phyloP scores from a whole-genome alignment of 1,284 basidiomycete species.

The Cryptococcus sp. region DNA sequence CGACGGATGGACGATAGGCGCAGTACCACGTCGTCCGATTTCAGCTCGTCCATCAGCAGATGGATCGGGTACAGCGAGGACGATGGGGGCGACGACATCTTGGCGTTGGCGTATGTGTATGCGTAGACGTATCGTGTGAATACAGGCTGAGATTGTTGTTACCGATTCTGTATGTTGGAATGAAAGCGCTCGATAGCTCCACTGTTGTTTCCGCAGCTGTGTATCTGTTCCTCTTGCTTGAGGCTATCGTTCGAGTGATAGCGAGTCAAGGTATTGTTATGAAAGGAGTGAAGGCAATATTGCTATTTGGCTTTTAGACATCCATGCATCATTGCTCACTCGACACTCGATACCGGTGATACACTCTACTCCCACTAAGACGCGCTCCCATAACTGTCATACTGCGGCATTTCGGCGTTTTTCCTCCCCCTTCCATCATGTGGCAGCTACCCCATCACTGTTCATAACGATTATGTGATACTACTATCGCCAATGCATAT shows the following conservation, averaged over 20 bases:
- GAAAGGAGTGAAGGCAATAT: no score
- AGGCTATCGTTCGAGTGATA: neutral
- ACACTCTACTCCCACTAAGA: neutral
- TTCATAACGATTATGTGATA: neutral
- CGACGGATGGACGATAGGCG: slow-evolving; percentile 97
- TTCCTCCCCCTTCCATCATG: neutral
- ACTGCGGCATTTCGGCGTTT: no score
- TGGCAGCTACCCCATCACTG: neutral
- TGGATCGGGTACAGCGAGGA: slow-evolving; percentile 52
- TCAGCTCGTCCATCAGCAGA: slow-evolving; percentile 67
- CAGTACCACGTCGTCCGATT: slow-evolving; percentile 88
- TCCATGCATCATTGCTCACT: no score
- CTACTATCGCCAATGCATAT: neutral
- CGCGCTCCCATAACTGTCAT: neutral
- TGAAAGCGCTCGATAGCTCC: no score
- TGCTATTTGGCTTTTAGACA: no score
- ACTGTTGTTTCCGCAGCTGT: no score
- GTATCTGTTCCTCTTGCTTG: no score
- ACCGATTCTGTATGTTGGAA: neutral
- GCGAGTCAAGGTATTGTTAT: no score
- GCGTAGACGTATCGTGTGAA: neutral
- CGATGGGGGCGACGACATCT: slow-evolving; percentile 38
- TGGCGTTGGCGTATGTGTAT: slow-evolving; percentile 5
- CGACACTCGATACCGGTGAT: no score
- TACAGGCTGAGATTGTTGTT: neutral